Percentiles rank a stretch among this genome's conserved stretches.
Conservation (phyloP, 768 basidiomycete genomes). For the Boletellus sp. region DNA sequence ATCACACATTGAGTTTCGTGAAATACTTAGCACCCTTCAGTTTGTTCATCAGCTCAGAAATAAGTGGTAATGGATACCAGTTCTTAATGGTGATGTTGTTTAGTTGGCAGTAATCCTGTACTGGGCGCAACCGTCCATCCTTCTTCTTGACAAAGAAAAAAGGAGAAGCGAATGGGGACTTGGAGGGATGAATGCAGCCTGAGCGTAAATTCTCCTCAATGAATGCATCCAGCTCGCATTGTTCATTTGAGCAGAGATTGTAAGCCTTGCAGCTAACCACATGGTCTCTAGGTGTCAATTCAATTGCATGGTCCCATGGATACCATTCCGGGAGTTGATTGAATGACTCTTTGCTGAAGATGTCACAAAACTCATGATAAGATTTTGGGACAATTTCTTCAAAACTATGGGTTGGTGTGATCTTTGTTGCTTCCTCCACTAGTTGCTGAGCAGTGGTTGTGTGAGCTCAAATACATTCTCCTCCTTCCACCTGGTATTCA, state of each 20-base stretch:
- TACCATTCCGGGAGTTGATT: constrained; percentile 13
- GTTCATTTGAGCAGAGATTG: constrained; percentile 15
- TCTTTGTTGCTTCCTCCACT: not conserved
- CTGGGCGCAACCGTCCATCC: not conserved
- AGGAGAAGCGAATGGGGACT: not conserved
- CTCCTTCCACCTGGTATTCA: not conserved
- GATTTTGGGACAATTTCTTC: constrained; percentile 6
- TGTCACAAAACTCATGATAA: constrained; percentile 9
- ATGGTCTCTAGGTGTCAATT: constrained; percentile 2
- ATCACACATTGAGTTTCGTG: not conserved
- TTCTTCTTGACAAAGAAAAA: no score
- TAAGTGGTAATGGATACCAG: not conserved
- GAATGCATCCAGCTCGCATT: constrained; percentile 18
- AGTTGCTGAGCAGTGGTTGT: not conserved
- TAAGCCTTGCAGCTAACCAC: constrained; percentile 2
- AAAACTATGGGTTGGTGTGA: not conserved
- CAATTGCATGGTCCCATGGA: constrained; percentile 11
- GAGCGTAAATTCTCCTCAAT: constrained; percentile 22
- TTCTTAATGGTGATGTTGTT: not conserved
- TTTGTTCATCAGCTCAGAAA: not conserved
- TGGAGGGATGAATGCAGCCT: not conserved
- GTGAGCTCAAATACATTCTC: not conserved
- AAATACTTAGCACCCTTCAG: not conserved
- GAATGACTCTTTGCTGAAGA: constrained; percentile 23
- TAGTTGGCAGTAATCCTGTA: not conserved